These are phyloP conservation scores for Meira miltonrushii DNA, from an alignment of 1,284 basidiomycete species.

Conservation along the genomic window DNA sequence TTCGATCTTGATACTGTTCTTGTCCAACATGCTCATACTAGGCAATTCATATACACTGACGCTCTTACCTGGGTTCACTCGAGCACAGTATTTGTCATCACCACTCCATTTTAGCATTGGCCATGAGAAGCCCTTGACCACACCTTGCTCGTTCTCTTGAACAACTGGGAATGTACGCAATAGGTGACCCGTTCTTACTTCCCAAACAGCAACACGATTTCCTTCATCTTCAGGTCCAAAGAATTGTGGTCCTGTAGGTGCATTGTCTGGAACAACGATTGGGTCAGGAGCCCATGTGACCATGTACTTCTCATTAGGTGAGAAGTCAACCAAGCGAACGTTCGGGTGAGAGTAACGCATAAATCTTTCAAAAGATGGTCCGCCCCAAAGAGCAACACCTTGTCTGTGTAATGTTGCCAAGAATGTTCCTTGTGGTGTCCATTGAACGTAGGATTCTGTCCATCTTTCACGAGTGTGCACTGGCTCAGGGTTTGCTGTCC, in stretches of 20 bases:
- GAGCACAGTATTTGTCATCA: slow-evolving; percentile 90
- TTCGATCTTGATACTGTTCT: slow-evolving; percentile 96
- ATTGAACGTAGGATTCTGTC: slow-evolving; percentile 95
- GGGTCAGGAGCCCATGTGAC: slow-evolving; percentile 98
- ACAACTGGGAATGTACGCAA: slow-evolving; percentile 81
- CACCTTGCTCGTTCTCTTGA: slow-evolving; percentile 50
- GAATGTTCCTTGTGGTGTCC: slow-evolving; percentile 93
- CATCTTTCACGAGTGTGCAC: slow-evolving; percentile 70
- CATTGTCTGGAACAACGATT: slow-evolving; percentile 77
- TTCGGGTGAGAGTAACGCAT: slow-evolving; percentile 91
- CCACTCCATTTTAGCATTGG: slow-evolving; percentile 96
- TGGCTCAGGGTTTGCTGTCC: slow-evolving; percentile 77
- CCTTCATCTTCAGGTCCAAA: slow-evolving; percentile 93
- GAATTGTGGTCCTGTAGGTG: slow-evolving; percentile 60
- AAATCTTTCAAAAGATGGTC: slow-evolving; percentile 75
- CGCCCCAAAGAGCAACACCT: slow-evolving; percentile 94
- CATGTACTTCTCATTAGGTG: slow-evolving; percentile 91
- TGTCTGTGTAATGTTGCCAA: slow-evolving; percentile 90
- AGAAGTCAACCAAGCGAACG: slow-evolving; percentile 94
- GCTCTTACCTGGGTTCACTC: slow-evolving; percentile 79
- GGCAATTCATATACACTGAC: slow-evolving; percentile 97
- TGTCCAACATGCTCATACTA: slow-evolving; percentile 86
- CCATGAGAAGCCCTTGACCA: slow-evolving; percentile 70
- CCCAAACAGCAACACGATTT: slow-evolving; percentile 96
- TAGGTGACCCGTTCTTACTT: slow-evolving; percentile 84